A percentile compares a stretch with the other conserved stretches of the same genome.
These are phyloP conservation scores for Mytilinidion resinicola DNA, from an alignment of 495 filamentous ascomycete species.

Conservation along the genomic window DNA sequence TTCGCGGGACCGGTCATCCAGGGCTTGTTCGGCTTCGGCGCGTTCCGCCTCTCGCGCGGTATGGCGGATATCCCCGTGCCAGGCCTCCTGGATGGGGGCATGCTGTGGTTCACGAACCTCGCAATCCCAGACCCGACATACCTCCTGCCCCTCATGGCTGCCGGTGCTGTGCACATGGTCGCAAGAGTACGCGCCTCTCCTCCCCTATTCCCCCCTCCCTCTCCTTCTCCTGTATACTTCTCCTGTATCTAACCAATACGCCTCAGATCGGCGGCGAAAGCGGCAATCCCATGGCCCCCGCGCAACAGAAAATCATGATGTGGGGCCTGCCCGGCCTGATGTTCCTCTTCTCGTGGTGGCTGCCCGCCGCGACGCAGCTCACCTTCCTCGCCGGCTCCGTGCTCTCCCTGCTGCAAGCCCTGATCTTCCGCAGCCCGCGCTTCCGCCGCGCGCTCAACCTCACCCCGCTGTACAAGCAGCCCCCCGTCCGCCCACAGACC, in stretches of 20 bases:
- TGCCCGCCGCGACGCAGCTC: constrained; percentile 64
- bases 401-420: constrained; percentile 52
- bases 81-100: constrained; percentile 59
- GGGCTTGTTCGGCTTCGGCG: constrained; percentile 67
- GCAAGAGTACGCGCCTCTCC: constrained; percentile 48
- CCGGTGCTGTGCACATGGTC: constrained; percentile 45
- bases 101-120: constrained; percentile 74
- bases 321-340: constrained; percentile 56
- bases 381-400: constrained; percentile 59
- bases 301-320: constrained; percentile 47
- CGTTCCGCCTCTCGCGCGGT: constrained; percentile 65
- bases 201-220: not conserved
- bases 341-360: constrained; percentile 53
- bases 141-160: constrained; percentile 58
- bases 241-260: constrained; percentile 2
- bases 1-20: constrained; percentile 57
- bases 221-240: not conserved
- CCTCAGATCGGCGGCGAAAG: constrained; percentile 50
- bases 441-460: constrained; percentile 50
- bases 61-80: constrained; percentile 79
- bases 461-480: constrained; percentile 36
- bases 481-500: not conserved
- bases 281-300: constrained; percentile 36
- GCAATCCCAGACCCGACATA: constrained; percentile 69
- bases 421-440: constrained; percentile 44